Base-by-base conservation (phyloP, 2,329 filamentous ascomycete species). In the Penicillium sclerotigenum region DNA sequence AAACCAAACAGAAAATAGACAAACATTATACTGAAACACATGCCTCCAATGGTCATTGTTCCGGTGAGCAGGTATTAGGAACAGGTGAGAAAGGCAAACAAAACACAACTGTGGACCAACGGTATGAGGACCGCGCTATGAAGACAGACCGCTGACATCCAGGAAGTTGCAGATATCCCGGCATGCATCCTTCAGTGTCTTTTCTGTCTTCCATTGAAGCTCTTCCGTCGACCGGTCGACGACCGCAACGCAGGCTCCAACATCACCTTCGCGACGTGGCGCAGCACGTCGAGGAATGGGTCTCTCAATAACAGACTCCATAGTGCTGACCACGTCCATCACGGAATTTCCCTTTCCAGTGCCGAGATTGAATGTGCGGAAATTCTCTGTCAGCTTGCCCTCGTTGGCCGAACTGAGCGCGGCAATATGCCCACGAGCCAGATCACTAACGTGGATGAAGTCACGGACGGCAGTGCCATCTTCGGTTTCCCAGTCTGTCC, bases 381-480 rank as follows among this genome's bases (percentile, higher is more conserved):
- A 75, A 56, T 82, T 75, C 22, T 74, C 67, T 40, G 56, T 62
- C 46, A 75, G 54, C 40, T 66, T 67, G 9, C 71, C 70, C 18
- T 70, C 65, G 26, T 67, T 68, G 33, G 73, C 68, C 28, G 75
- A 65, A 16, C 66, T 65, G 22, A 86, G 74, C 1, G 86, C 86
- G 7, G 85, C 83, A 36, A 87, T 79, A 69, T 88, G 86, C 5
- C 73, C 85, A 40, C 81, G 77, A 6, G 85, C 85, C 42, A 88
- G 78, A 68, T 88, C 86, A 16, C 80, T 81, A 36, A 87, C 85
- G 62, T 88, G 85, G 59, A 88, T 86, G 65, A 86, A 88, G 69
- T 88, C 86, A 40, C 86, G 81, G 38, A 88, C 79, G 1, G 84
- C 84, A 0, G 85, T 87, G 16, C 86, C 85, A 62, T 88, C 86